Base-by-base conservation (phyloP, 352 stramenopile genomes). In the Plasmopara halstedii region DNA sequence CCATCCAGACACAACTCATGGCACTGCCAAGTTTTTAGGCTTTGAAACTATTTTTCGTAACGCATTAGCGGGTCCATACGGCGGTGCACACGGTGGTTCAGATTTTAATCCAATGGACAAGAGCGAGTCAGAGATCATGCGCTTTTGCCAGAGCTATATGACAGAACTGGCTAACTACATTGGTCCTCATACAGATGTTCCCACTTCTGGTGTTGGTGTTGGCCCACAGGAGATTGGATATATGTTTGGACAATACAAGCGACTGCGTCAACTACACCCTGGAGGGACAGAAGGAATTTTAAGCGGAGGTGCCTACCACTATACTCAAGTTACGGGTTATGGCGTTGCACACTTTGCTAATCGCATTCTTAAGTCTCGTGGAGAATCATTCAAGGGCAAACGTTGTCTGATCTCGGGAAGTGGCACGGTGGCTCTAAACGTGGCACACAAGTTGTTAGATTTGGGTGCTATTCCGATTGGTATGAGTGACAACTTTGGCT, bases 101-200 rank as follows among this genome's bases (percentile, higher is more conserved):
- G 95, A 99, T 62, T 98, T 99, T 54, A 97, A 98, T 67, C 95
- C 95, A 6, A 74, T 95, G 49, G 89, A 98, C 69, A 98, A 99
- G 71, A 96, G 75, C 42, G 95, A 99, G 64, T 80, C 86, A 19
- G 96, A 99, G 60, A 94, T 98, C 54, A 96, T 98, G 76, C 81
- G 94, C 38, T 99, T 99, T 66, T 98, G 95, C 58, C 94, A 99
- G 72, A 94, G 75, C 33, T 99, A 97, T 71, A 98, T 98, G 92
- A 98, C 92, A 2, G 95, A 99, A 62, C 68, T 99, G 40, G 82
- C 86, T 51, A 98, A 98, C 62, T 99, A 99, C 76, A 97, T 99
- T 60, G 96, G 95, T 6, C 92, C 94, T 9, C 88, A 97, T 68
- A 80, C 94, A 46, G 95, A 99, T 64, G 83, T 96, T 50, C 95